Conservation (phyloP, 1,284 basidiomycete genomes). For the Cryptococcus hybrid region DNA sequence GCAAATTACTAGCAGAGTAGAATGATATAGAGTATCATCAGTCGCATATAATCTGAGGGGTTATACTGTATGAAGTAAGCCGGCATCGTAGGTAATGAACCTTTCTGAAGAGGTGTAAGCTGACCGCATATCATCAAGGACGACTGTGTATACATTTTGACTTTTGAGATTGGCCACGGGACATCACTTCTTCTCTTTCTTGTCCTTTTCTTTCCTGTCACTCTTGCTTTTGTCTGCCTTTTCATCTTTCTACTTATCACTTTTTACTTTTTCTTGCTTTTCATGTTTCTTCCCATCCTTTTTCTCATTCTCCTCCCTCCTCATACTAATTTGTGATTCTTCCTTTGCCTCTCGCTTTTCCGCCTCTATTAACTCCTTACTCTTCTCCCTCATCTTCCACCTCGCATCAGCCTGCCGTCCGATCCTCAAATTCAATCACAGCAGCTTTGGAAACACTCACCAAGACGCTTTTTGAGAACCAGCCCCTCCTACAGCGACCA, state of each 20-base stretch:
- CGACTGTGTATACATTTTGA: no score
- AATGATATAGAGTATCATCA: no score
- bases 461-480: constrained; percentile 18
- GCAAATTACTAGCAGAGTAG: no score
- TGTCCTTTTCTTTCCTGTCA: neutral
- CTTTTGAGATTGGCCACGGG: neutral
- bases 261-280: constrained; percentile 1
- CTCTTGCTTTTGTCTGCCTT: neutral
- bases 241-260: neutral
- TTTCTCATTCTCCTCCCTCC: neutral
- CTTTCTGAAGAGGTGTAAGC: no score
- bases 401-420: neutral
- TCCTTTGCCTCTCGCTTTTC: constrained; percentile 3
- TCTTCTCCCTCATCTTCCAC: neutral
- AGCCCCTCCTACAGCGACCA: constrained; percentile 20
- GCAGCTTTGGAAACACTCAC: constrained; percentile 8
- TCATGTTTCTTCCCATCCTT: neutral
- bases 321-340: neutral
- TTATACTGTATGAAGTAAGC: no score
- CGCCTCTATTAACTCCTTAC: constrained; percentile 3
- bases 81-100: no score
- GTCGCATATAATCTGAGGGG: no score
- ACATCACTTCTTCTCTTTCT: neutral
- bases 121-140: no score
- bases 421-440: neutral